Base-by-base conservation (phyloP, 202 grass and related monocot species). In the Hordeum pubiflorum region DNA sequence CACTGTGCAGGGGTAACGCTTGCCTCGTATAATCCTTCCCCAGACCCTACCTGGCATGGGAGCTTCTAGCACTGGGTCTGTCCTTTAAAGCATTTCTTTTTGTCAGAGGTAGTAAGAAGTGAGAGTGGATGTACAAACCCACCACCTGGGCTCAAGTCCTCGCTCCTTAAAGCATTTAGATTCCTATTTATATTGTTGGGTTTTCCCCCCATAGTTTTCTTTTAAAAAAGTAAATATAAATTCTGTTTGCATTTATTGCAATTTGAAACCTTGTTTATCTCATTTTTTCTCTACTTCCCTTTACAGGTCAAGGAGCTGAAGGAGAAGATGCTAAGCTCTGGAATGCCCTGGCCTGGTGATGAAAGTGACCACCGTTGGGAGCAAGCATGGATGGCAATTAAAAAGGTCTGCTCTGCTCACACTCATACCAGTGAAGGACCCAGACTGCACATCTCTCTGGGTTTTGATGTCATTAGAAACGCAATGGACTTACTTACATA, bases 281-380 rank as follows among this genome's bases (percentile, higher is more conserved):
- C 75, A 69, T 3, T 15, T 43, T 43, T 8, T 70, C 72, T 74
- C 79, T 69, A 22, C 40, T 86, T 59, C 6, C 58, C 23, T 58
- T 58, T 80, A 62, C 87, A 99, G 96, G 83, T 99, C 46, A 83
- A 91, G 62, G 90, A 99, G 81, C 81, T 99, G 64, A 90, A 99
- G 75, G 85, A 90, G 60, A 93, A 90, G 85, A 91, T 99, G 92
- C 41, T 81, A 79, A 78, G 87, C 31, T 92, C 90, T 85, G 90
- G 83, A 84, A 96, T 99, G 87, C 96, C 92, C 60, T 99, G 92
- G 92, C 96, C 96, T 87, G 92, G 96, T 39, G 85, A 99, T 88
- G 96, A 99, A 90, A 89, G 96, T 31, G 74, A 89, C 24, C 68
- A 85, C 63, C 87, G 92, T 36, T 93, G 96, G 96, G 90, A 93